Percentiles rank a stretch among this genome's conserved stretches.
Conservation (phyloP, 2,329 filamentous ascomycete genomes). For the Aspergillus sp. region DNA sequence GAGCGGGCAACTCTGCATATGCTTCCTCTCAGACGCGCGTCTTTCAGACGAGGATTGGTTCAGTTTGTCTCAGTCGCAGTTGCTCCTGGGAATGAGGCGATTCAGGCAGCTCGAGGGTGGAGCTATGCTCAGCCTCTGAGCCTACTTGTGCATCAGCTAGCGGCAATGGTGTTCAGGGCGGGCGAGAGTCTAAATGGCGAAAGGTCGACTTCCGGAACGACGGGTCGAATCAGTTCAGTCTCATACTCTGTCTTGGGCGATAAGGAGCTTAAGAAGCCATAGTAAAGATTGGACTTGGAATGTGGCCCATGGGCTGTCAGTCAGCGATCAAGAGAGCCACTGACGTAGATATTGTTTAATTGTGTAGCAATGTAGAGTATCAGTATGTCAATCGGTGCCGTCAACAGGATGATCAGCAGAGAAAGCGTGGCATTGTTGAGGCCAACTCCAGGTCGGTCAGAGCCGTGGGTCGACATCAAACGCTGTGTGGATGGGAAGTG, state of each 20-base stretch:
- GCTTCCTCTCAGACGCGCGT: not conserved
- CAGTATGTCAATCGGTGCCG: not conserved
- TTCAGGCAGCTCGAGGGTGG: not conserved
- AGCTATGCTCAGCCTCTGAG: not conserved
- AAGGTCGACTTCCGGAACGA: not conserved
- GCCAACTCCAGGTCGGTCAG: not conserved
- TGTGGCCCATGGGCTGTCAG: not conserved
- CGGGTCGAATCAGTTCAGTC: not conserved
- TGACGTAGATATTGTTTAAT: conserved; percentile 2
- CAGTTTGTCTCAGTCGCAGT: conserved; percentile 1
- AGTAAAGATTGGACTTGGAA: not conserved
- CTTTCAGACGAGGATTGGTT: not conserved
- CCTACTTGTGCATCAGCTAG: not conserved
- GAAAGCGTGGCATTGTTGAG: not conserved
- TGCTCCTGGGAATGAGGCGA: not conserved
- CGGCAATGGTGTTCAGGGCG: not conserved
- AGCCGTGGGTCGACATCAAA: conserved; percentile 1
- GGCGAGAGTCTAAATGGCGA: not conserved
- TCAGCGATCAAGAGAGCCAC: not conserved
- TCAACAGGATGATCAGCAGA: not conserved
- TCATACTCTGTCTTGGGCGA: not conserved
- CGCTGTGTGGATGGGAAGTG: not conserved
- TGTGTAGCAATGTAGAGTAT: not conserved
- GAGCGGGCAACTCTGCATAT: not conserved
- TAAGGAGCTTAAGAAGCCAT: not conserved